Conservation (phyloP, 2,329 filamentous ascomycete genomes). For the Epichloe sylvatica region DNA sequence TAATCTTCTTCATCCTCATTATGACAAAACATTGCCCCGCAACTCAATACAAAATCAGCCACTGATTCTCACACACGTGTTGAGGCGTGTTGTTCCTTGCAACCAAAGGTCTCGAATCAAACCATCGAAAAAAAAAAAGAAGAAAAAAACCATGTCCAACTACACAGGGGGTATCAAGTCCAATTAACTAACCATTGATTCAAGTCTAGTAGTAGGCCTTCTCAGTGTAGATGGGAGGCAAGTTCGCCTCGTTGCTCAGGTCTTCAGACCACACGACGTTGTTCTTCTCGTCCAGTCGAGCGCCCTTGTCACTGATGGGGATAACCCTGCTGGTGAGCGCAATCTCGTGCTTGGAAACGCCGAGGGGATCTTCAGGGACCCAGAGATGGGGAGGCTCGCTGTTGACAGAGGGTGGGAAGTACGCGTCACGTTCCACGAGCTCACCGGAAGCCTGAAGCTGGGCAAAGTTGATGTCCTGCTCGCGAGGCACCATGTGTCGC, state of each 20-base stretch:
- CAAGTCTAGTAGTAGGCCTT: conserved; percentile 29
- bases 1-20: neutral
- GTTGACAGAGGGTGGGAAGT: conserved; percentile 56
- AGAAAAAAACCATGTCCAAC: neutral
- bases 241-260: conserved; percentile 16
- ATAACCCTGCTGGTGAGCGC: conserved; percentile 51
- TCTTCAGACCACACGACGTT: conserved; percentile 27
- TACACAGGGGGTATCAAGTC: neutral
- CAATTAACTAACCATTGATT: too few species aligned
- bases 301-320: conserved; percentile 58
- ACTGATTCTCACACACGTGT: neutral
- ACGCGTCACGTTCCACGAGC: conserved; percentile 49
- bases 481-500: conserved; percentile 54
- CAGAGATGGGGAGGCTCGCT: conserved; percentile 51
- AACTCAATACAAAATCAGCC: neutral
- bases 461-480: conserved; percentile 27
- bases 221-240: conserved; percentile 31
- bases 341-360: conserved; percentile 59
- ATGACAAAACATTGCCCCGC: neutral
- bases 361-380: conserved; percentile 59
- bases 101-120: neutral
- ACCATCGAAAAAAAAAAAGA: neutral
- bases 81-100: neutral
- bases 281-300: conserved; percentile 52
- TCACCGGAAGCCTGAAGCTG: conserved; percentile 46